Base-by-base conservation (phyloP, 2,329 filamentous ascomycete species). In the Colletotrichum orchidophilum region DNA sequence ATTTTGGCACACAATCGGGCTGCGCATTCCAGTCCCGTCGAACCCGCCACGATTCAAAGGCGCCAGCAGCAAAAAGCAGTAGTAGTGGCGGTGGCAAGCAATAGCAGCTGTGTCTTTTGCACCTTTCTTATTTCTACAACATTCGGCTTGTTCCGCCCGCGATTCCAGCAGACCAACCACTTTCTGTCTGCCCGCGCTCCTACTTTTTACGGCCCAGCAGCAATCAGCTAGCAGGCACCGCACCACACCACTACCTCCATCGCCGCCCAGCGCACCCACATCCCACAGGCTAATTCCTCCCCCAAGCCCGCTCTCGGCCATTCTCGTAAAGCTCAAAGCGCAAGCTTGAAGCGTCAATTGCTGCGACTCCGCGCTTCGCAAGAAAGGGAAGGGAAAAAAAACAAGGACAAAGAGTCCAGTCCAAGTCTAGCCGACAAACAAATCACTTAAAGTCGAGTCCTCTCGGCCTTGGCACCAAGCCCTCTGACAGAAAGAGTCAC, bases 271-370 rank as follows among this genome's bases (percentile, higher is more conserved):
- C 35, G 53, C 54, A 42, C 33, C 55, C 49, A 60, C 66, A 39
- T 26, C 29, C 54, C 42, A 9, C 33, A 67, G 63, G 49, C 64
- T 71, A 71, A 71, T 46, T 68, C 33, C 52, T 53, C 42, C 27
- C 59, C 68, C 35, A 71, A 71, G 68, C 68, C 68, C 64, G 68
- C 68, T 71, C 68, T 68, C 63, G 68, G 53, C 68, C 68, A 71
- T 50, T 71, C 68, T 71, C 39, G 42, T 63, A 57, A 33, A 68
- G 64, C 68, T 71, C 68, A 68, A 71, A 71, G 68, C 68, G 68
- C 64, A 68, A 52, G 50, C 68, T 63, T 62, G 29, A 53, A 54
- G 31, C 57, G 33, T 52, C 68, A 33, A 68, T 63, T 21, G 57
- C 68, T 52, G 42, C 57, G 50, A 54, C 57, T 54, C 7, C 39